These are phyloP conservation scores for Paecilomyces fulvus DNA, from an alignment of 2,329 filamentous ascomycete species.

Conservation along the genomic window DNA sequence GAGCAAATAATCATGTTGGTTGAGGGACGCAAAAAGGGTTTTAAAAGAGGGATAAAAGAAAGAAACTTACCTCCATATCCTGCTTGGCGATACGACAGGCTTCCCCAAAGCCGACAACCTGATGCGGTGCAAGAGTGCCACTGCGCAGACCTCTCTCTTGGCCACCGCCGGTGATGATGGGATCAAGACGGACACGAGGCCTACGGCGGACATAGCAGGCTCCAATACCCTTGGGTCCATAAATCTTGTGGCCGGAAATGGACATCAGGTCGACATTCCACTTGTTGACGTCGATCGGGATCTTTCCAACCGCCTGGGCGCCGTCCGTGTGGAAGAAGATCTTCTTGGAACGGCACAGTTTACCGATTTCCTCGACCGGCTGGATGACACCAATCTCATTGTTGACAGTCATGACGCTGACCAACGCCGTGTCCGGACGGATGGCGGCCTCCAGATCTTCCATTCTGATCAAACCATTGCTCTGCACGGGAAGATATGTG, in stretches of 20 bases:
- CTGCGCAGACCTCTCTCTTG: slow-evolving; percentile 93
- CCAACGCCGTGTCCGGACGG: slow-evolving; percentile 78
- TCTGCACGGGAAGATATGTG: slow-evolving; percentile 89
- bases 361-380: slow-evolving; percentile 86
- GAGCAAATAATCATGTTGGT: slow-evolving; percentile 67
- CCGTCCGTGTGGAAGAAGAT: slow-evolving; percentile 97
- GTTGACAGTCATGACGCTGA: slow-evolving; percentile 98
- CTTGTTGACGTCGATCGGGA: slow-evolving; percentile 89
- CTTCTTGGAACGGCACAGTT: slow-evolving; percentile 82
- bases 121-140: slow-evolving; percentile 80
- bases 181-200: slow-evolving; percentile 87
- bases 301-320: slow-evolving; percentile 97
- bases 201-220: slow-evolving; percentile 92
- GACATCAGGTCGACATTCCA: slow-evolving; percentile 99
- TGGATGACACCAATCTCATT: slow-evolving; percentile 99
- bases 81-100: slow-evolving; percentile 85
- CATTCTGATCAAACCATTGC: slow-evolving; percentile 77
- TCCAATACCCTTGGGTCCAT: slow-evolving; percentile 93
- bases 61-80: slow-evolving; percentile 72
- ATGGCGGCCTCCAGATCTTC: slow-evolving; percentile 81
- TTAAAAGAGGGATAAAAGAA: slow-evolving; percentile 8
- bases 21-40: slow-evolving; percentile 8
- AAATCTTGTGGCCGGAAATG: slow-evolving; percentile 97
- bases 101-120: slow-evolving; percentile 90
- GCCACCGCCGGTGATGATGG: slow-evolving; percentile 90